Base-by-base conservation (phyloP, 805 yeast genomes). In the Hanseniaspora pseudoguilliermondii region DNA sequence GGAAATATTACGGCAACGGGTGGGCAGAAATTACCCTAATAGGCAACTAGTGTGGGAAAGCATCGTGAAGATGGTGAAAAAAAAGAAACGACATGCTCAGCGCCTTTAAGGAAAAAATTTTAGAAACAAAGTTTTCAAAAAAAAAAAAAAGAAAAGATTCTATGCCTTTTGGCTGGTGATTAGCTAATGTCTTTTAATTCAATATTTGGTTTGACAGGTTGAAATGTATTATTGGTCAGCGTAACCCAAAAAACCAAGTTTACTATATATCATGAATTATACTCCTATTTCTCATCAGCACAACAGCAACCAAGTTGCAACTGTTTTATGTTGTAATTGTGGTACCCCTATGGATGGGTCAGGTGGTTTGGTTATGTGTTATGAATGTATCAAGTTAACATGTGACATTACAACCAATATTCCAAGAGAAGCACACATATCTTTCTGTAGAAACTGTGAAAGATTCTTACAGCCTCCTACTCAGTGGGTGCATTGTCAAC, bases 261-360 rank as follows among this genome's bases (percentile, higher is more conserved):
- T 32, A 10, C 2, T 32, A 32, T 29, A 29, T 11, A 32, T 32
- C 35, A 70, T 71, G 74, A 68, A 70, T 34, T 71, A 70, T 57
- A 65, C 68, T 38, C 73, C 73, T 8, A 63, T 71, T 54, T 72
- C 71, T 52, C 64, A 61, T 38, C 61, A 63, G 35, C 73, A 71
- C 46, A 69, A 66, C 21, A 66, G 65, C 41, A 64, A 62, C 16
- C 61, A 64, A 9, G 77, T 75, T 20, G 95, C 97, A 36, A 93
- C 97, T 1, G 93, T 93, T 59, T 80, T 93, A 57, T 93, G 98
- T 76, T 89, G 95, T 72, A 88, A 87, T 83, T 93, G 98, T 83
- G 97, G 97, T 72, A 87, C 85, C 57, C 97, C 97, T 46, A 87
- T 93, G 80, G 97, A 93, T 67, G 97, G 97, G 46, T 87, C 97